Base-by-base conservation (phyloP, 345 rosid species). In the Gossypium raimondii region DNA sequence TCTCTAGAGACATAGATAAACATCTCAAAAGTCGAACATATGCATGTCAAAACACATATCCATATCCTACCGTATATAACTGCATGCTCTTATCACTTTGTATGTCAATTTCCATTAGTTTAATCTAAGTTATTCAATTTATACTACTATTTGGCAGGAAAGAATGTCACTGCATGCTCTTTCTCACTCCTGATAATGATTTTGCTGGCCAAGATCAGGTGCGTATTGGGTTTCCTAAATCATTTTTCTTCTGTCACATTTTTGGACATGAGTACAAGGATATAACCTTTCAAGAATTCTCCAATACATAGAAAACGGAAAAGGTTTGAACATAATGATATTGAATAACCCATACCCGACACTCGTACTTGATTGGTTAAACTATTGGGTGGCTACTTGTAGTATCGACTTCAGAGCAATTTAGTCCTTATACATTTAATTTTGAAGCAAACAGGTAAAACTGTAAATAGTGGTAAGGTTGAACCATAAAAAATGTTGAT, bases 121-220 rank as follows among this genome's bases (percentile, higher is more conserved):
- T 75, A 34, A 66, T 56, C 45, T 8, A 53, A 29, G 20, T 12
- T 13, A 24, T 24, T 38, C 41, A 5, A 56, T 6, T 56, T 16
- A 14, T 55, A 12, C 38, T 41, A 43, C 48, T 24, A 55, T 44
- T 64, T 75, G 50, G 81, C 96, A 95, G 99, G 94, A 95, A 90
- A 84, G 99, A 95, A 79, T 95, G 99, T 80, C 99, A 95, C 84
- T 92, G 98, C 86, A 92, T 95, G 99, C 97, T 95, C 75, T 95
- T 95, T 85, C 90, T 95, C 72, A 95, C 97, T 57, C 91, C 99
- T 3, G 99, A 91, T 14, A 92, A 93, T 78, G 99, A 95, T 89
- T 95, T 93, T 81, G 93, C 97, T 0, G 99, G 99, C 64, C 73
- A 82, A 73, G 98, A 95, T 78, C 98, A 93, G 97, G 98, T 95